These are phyloP conservation scores for Calonectria hongkongensis DNA, from an alignment of 2,329 filamentous ascomycete genomes.

Conservation along the genomic window DNA sequence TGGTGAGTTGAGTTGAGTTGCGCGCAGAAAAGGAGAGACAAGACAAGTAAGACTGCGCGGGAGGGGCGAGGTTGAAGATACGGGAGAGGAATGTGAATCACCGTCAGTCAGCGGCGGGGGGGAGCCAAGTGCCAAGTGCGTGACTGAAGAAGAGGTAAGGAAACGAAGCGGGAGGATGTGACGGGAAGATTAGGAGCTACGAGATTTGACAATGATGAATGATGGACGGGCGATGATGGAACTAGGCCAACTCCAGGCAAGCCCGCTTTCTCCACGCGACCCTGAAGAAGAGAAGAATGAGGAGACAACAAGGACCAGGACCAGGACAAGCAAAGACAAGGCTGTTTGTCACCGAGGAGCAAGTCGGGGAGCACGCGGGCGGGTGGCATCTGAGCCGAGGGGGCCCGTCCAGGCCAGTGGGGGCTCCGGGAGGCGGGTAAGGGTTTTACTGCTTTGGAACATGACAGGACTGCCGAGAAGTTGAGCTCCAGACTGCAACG, in stretches of 20 bases:
- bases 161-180: conserved; percentile 7
- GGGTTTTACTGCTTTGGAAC: conserved; percentile 19
- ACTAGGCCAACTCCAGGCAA: conserved; percentile 30
- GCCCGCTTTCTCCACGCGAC: conserved; percentile 26
- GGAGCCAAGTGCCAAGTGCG: neutral
- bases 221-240: conserved; percentile 33
- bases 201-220: conserved; percentile 35
- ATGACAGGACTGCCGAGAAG: neutral
- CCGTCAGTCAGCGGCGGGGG: conserved; percentile 15
- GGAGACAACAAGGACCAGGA: neutral
- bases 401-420: neutral
- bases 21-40: neutral
- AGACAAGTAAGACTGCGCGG: too few species aligned
- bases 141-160: neutral
- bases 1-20: neutral
- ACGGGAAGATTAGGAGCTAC: conserved; percentile 37
- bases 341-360: neutral
- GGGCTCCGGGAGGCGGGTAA: conserved; percentile 23
- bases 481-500: neutral
- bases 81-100: conserved; percentile 5
- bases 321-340: neutral
- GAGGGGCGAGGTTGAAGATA: neutral
- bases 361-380: conserved; percentile 14
- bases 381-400: conserved; percentile 17
- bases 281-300: conserved; percentile 13